phyloP scores from a whole-genome alignment of 2,329 filamentous ascomycete genomes.

The Microdochium bolleyi region DNA sequence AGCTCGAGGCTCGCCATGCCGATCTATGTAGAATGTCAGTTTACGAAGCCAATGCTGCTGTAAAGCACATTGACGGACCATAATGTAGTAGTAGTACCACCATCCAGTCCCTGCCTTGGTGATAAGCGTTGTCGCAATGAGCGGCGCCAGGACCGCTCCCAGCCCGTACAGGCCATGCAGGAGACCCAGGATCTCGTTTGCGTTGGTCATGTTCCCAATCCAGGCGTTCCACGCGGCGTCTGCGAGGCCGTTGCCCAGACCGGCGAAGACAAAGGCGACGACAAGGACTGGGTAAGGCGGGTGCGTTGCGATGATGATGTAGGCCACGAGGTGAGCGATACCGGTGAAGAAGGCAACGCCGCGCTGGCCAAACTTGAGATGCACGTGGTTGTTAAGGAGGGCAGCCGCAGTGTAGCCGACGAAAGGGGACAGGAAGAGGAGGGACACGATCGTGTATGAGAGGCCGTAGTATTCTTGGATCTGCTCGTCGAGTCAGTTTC shows the following conservation, averaged over 20 bases:
- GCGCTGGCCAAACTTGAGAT: slow-evolving; percentile 47
- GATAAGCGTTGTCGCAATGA: slow-evolving; percentile 65
- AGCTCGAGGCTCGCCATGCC: slow-evolving; percentile 48
- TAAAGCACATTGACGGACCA: slow-evolving; percentile 37
- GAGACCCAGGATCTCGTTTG: slow-evolving; percentile 62
- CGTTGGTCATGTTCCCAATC: slow-evolving; percentile 58
- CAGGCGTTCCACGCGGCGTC: slow-evolving; percentile 49
- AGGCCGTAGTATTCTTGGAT: slow-evolving; percentile 36
- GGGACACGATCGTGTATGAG: slow-evolving; percentile 36
- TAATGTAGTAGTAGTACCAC: slow-evolving; percentile 70
- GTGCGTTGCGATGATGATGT: slow-evolving; percentile 54
- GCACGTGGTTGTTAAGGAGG: slow-evolving; percentile 33
- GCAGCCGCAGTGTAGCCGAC: slow-evolving; percentile 36
- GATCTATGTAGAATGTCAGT: slow-evolving; percentile 28
- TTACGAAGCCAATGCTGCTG: background rate
- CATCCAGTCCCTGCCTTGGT: slow-evolving; percentile 52
- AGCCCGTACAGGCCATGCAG: slow-evolving; percentile 62
- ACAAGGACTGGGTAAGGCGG: slow-evolving; percentile 62
- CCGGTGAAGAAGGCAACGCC: slow-evolving; percentile 58
- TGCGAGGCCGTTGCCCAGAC: slow-evolving; percentile 61
- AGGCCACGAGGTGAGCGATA: slow-evolving; percentile 53
- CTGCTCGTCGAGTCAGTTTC: slow-evolving; percentile 13
- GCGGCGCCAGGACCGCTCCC: slow-evolving; percentile 60
- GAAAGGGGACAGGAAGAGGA: slow-evolving; percentile 38
- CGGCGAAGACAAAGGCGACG: slow-evolving; percentile 56